phyloP scores from a whole-genome alignment of 305 asterid genomes.

The Solanum aculeatissimum region DNA sequence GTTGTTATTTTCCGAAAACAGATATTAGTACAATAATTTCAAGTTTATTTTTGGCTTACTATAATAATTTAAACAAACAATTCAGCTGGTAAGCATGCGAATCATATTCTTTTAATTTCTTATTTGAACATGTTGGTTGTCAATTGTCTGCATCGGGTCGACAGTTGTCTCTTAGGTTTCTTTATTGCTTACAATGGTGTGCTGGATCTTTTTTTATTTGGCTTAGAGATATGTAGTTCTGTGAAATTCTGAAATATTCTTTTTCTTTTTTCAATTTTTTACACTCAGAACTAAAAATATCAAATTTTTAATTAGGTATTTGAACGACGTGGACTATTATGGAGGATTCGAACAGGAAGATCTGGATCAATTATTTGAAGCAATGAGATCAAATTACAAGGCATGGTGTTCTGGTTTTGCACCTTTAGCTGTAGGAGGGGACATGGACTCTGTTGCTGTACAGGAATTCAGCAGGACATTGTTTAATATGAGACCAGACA shows the following conservation, averaged over 20 bases:
- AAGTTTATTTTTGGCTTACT: not conserved
- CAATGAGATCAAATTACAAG: constrained; percentile 61
- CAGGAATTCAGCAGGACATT: constrained; percentile 74
- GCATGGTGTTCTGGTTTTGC: constrained; percentile 85
- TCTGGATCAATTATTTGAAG: constrained; percentile 49
- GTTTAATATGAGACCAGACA: constrained; percentile 85
- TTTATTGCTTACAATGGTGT: not conserved
- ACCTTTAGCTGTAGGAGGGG: constrained; percentile 68
- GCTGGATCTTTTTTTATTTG: not conserved
- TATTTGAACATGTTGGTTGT: not conserved
- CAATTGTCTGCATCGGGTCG: not conserved
- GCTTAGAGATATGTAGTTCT: not conserved
- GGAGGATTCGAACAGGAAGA: constrained; percentile 78
- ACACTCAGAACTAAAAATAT: not conserved
- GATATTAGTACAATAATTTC: not conserved
- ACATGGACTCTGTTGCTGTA: constrained; percentile 65
- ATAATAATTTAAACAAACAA: not conserved
- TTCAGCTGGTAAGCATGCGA: not conserved
- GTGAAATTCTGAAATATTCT: not conserved
- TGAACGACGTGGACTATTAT: constrained; percentile 54
- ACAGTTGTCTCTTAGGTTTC: not conserved
- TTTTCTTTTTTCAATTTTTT: not conserved
- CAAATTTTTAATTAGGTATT: constrained; percentile 22
- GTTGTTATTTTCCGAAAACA: not conserved
- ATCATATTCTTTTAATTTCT: not conserved